Evolutionary conservation across 352 stramenopile genomes (phyloP).

Genomic region (Phytophthora pseudosyringae): DNA sequence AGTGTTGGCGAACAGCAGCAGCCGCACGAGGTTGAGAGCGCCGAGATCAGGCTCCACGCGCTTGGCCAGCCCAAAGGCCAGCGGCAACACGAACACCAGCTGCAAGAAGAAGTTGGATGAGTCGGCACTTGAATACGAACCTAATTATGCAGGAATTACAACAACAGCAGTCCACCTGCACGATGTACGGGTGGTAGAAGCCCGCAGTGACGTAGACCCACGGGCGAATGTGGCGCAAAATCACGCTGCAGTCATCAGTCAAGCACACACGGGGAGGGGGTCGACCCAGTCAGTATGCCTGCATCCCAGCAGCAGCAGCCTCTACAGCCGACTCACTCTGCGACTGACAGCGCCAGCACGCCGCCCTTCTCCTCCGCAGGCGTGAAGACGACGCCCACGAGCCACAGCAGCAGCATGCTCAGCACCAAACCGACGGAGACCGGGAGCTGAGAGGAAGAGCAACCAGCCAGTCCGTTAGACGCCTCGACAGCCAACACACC

Average conservation of each 20-base stretch:
- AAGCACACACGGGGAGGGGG: neutral
- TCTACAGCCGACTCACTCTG: conserved; percentile 55
- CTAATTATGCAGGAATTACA: neutral
- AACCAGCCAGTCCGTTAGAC: neutral
- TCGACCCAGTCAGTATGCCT: neutral
- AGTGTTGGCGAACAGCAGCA: conserved; percentile 82
- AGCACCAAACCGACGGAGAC: conserved; percentile 72
- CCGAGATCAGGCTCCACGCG: conserved; percentile 82
- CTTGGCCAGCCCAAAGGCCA: conserved; percentile 74
- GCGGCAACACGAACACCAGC: conserved; percentile 68
- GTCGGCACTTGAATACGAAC: neutral
- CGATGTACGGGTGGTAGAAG: conserved; percentile 84
- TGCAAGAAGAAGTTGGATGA: conserved; percentile 27
- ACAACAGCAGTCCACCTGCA: conserved; percentile 51
- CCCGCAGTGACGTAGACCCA: conserved; percentile 88
- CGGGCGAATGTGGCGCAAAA: conserved; percentile 84
- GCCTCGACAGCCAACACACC: neutral
- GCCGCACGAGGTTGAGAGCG: conserved; percentile 58
- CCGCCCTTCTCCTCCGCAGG: conserved; percentile 66
- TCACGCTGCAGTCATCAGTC: conserved; percentile 51
- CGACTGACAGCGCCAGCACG: conserved; percentile 81
- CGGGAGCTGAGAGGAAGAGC: conserved; percentile 52
- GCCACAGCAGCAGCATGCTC: conserved; percentile 69
- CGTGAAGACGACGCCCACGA: conserved; percentile 78
- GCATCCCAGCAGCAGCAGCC: neutral